phyloP scores from a whole-genome alignment of 139 green algal species.

The Chlamydomonas incerta region DNA sequence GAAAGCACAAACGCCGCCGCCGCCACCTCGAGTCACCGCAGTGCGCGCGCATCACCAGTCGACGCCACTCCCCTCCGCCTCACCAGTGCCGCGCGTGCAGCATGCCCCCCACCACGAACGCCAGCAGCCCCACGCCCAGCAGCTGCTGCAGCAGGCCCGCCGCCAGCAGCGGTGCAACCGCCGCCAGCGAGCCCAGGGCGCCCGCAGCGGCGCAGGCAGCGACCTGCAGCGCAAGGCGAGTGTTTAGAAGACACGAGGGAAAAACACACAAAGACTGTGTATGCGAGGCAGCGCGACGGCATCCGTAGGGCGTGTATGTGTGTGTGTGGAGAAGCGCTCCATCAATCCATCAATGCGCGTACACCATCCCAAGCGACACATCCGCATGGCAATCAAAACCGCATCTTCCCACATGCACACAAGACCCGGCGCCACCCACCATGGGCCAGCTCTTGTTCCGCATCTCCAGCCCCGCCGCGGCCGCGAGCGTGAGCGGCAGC shows the following conservation, averaged over 20 bases:
- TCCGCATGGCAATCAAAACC: too few relatives aligned
- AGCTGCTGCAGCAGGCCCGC: slow-evolving; percentile 25
- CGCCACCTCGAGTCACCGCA: too few relatives aligned
- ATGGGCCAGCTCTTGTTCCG: slow-evolving; percentile 2
- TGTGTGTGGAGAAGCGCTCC: too few relatives aligned
- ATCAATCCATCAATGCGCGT: too few relatives aligned
- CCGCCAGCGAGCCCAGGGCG: neutral
- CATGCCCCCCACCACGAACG: neutral
- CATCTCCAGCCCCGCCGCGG: neutral
- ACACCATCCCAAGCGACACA: too few relatives aligned
- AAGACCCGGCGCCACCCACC: neutral
- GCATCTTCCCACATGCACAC: too few relatives aligned
- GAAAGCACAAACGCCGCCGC: too few relatives aligned
- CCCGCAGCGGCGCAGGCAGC: neutral
- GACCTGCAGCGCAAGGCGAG: slow-evolving; percentile 1
- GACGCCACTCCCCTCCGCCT: neutral
- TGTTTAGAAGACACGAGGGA: too few relatives aligned
- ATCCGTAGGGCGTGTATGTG: too few relatives aligned
- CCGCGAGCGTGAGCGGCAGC: neutral
- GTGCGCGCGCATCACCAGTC: neutral
- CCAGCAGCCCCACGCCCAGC: slow-evolving; percentile 1
- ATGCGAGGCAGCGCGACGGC: too few relatives aligned
- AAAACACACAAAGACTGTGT: too few relatives aligned
- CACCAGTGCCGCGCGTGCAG: neutral
- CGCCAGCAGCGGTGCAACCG: neutral